Base-by-base conservation (phyloP, 1,139 yeast genomes). In the Blastobotrys proliferans region DNA sequence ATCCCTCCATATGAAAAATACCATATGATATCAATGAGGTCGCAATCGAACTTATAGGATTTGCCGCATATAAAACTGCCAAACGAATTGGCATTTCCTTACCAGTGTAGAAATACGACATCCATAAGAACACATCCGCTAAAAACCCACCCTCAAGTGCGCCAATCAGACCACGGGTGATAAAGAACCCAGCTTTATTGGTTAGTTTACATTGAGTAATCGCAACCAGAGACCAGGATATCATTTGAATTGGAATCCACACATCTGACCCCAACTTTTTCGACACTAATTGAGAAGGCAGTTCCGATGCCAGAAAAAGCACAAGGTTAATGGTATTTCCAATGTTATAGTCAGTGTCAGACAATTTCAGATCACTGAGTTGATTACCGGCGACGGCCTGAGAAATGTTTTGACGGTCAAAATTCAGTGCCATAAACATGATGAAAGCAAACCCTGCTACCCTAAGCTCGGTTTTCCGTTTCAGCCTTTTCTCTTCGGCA, bases 61-160 rank as follows among this genome's bases (percentile, higher is more conserved):
- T 47, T 11, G 49, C 46, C 17, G 46, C 35, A 45, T 72, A 74
- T 53, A 77, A 74, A 53, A 68, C 62, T 3, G 78, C 67, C 17
- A 76, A 57, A n/a, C 82, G 61, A 24, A 72, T 52, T 0, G 79
- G 68, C 6, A 76, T 59, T 52, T 76, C 80, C 6, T 57, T 62
- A 22, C 72, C 53, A 3, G 74, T 77, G 61, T 71, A 77, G 53
- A 76, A 77, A 54, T 75, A 74, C 4, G 78, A 70, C 43, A 77
- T 60, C 71, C 77, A 76, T 18, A 74, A 63, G 19, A 73, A 69
- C 14, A 72, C 58, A 41, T 76, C 79, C 2, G 79, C 73, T 38
- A 77, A 73, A 46, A 77, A 76, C 0, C 82, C 81, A 28, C 81
- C 80, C 52, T 75, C 74, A 16, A 74, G 60, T 3, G 62, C 39